Evolutionary conservation across 805 yeast genomes (phyloP), one percentile per base, ranked within the genome.

Genomic region (Candida easanensis): DNA sequence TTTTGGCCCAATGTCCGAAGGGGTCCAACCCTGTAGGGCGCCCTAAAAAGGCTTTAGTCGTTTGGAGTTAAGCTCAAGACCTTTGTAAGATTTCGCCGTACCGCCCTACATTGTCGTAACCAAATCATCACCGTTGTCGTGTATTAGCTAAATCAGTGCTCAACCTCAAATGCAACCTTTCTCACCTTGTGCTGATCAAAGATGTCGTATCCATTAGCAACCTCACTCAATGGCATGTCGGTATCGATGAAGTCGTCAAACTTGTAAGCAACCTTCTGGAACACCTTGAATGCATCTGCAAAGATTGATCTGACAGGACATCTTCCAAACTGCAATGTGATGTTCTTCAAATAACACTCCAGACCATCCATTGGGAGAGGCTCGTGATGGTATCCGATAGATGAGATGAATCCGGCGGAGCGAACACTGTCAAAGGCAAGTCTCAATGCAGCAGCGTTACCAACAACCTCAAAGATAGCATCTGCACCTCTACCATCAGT

Each of bases 351-450:
- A 51, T 80, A 80, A 45, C 81, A 76, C 39, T 80, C 80, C 25
- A 78, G 60, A 0, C 81, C 84, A 37, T 66, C 63, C 54, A 80
- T 76, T 5, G 84, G 84, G 9, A 80, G 55, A 0, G 67, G 69
- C 4, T 71, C 81, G 46, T 78, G 82, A 18, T 77, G 80, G 69
- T 79, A 79, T 2, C 86, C 86, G 19, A 80, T 65, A 0, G 81
- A 74, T 10, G 75, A 68, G 36, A 80, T 74, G 40, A 75, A 73
- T 5, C 85, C 85, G 27, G 77, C 79, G 37, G 77, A 66, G 42
- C 84, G 71, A 3, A 78, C 80, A 28, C 69, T 59, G 33, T 77
- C 77, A 52, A 72, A 80, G 0, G 78, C 80, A 3, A 71, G 60
- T 43, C 65, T 64, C 46, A 79, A 60, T 0, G 85, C 82, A 1